phyloP scores from a whole-genome alignment of 2,329 filamentous ascomycete species.

The Chrysoporthe austroafricana region DNA sequence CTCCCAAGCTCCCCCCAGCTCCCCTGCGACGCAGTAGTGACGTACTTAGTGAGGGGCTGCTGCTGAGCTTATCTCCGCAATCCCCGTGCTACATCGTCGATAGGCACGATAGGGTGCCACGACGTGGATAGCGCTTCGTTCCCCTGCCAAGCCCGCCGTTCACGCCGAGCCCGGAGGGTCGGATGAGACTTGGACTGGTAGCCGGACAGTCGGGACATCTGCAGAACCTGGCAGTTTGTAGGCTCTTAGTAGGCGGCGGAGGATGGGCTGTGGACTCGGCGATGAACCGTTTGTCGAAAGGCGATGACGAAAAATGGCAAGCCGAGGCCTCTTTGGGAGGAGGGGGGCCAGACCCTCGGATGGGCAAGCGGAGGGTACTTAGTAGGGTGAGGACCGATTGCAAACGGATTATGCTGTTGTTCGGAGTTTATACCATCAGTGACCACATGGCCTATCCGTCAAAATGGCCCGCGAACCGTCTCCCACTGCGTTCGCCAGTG shows the following conservation, averaged over 20 bases:
- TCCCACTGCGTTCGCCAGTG: not conserved
- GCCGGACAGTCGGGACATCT: not conserved
- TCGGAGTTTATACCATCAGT: no score
- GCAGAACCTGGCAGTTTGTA: not conserved
- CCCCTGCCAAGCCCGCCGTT: conserved; percentile 3
- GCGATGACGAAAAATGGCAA: no score
- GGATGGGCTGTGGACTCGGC: no score
- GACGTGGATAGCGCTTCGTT: not conserved
- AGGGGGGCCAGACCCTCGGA: no score
- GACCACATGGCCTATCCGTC: not conserved
- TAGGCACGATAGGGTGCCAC: no score
- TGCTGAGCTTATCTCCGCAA: not conserved
- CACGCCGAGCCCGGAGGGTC: conserved; percentile 7
- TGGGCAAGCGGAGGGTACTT: no score
- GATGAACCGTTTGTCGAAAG: no score
- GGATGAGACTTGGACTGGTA: not conserved
- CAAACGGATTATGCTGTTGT: no score
- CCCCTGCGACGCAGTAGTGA: not conserved
- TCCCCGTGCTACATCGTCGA: not conserved
- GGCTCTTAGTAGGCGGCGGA: no score
- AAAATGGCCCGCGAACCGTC: not conserved
- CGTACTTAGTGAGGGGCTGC: not conserved
- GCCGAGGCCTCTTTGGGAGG: no score
- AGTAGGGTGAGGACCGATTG: no score
- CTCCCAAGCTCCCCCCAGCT: no score